Conservation (phyloP, 2,329 filamentous ascomycete genomes). For the Fusarium albidum region DNA sequence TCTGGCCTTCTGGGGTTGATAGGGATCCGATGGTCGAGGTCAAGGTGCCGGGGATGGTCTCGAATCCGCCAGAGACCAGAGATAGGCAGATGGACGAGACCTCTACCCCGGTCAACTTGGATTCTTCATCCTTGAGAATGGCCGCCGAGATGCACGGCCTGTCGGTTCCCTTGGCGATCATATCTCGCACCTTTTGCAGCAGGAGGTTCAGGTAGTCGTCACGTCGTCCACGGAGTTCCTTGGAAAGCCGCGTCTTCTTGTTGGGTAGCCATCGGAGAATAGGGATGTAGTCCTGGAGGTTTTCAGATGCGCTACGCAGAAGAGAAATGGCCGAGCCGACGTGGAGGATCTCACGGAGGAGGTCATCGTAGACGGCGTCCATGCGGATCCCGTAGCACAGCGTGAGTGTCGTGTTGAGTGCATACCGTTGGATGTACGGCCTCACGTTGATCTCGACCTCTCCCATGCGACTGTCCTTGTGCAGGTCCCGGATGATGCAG, state of each 20-base stretch:
- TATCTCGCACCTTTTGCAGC: slow-evolving; percentile 54
- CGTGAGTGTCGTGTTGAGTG: slow-evolving; percentile 62
- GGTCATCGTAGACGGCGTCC: slow-evolving; percentile 59
- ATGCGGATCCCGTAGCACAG: slow-evolving; percentile 64
- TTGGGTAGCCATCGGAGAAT: slow-evolving; percentile 58
- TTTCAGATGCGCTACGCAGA: slow-evolving; percentile 59
- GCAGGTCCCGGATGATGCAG: slow-evolving; percentile 57
- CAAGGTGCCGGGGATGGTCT: slow-evolving; percentile 62
- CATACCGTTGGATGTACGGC: slow-evolving; percentile 61
- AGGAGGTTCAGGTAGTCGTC: slow-evolving; percentile 59
- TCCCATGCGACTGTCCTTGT: slow-evolving; percentile 52
- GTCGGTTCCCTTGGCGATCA: slow-evolving; percentile 52
- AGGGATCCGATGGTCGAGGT: slow-evolving; percentile 60
- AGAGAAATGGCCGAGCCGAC: slow-evolving; percentile 61
- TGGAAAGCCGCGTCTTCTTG: slow-evolving; percentile 59
- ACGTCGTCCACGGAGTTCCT: slow-evolving; percentile 55
- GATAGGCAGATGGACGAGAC: slow-evolving; percentile 62
- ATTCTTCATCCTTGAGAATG: slow-evolving; percentile 62
- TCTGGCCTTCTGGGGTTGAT: slow-evolving; percentile 55
- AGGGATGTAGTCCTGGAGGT: slow-evolving; percentile 62
- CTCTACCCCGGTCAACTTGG: slow-evolving; percentile 60
- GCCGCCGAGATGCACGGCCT: slow-evolving; percentile 63
- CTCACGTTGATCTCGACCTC: slow-evolving; percentile 54
- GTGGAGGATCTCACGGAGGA: slow-evolving; percentile 60
- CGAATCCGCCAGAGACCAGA: slow-evolving; percentile 61